Base-by-base conservation (phyloP, 352 stramenopile genomes). In the Blastocystis sp. region DNA sequence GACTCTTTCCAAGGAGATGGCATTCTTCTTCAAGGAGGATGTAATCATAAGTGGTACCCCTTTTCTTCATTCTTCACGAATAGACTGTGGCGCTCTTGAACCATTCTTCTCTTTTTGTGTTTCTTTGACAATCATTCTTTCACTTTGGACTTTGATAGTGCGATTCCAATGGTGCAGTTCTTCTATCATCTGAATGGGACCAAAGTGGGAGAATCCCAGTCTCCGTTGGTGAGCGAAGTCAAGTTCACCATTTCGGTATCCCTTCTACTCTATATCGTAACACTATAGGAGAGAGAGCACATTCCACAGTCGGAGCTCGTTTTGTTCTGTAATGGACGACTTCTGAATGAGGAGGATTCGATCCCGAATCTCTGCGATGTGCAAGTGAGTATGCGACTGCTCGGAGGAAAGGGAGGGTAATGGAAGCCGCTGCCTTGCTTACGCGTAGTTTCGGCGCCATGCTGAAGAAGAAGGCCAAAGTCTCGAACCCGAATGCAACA, bases 331-430 rank as follows among this genome's bases (percentile, higher is more conserved):
- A 84, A 84, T 84, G 74, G 74, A n/a, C 21, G 61, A 54, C 3
- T 60, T 45, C 9, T 84, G 57, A 14, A 84, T 3, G 34, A 28
- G 2, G 21, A 70, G 40, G 42, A 63, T 70, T 17, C 28, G 28
- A 45, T 84, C 21, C 34, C 57, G n/a, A 21, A 62, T 1, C 45
- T 68, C 24, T 68, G 74, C 34, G 45, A 54, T 48, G 45, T 84
- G 9, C 21, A 69, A 24, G 74, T 68, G 34, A 54, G 45, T n/a
- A 9, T 84, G 6, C 74, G 74, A 42, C 45, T 84, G 14, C 38
- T 28, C 19, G 74, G 74, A 84, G 74, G 74, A 68, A 84, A 84
- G 45, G 74, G 74, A 84, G 74, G 74, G 74, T 84, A 70, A 6
- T 45, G 65, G 24, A 24, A 19, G 34, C 21, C 21, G 0, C 21